Evolutionary conservation across 202 grass and related monocot species (phyloP), one percentile per base, ranked within the genome.

Genomic region (Musa balbisiana): DNA sequence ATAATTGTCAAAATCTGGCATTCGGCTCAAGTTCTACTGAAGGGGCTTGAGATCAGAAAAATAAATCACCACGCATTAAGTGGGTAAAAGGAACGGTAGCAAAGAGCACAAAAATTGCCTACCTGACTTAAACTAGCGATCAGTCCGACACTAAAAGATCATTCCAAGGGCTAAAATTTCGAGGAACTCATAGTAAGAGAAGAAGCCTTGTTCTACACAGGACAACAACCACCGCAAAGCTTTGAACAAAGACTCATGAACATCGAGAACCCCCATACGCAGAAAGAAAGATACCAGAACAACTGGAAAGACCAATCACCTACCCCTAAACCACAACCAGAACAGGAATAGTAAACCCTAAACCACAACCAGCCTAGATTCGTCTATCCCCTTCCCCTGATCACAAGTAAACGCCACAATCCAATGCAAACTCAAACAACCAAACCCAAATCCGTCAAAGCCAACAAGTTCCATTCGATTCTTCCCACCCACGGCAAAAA

Each of bases 391-490:
- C 50, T 51, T 20, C 0, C 43, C 63, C 63, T 14, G 67, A 52
- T 70, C 49, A 70, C 17, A 43, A 21, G 19, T 16, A 70, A 1
- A 19, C 67, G 43, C 67, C 27, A n/a, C 1, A 70, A n/a, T 51
- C 9, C 17, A 70, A 70, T 15, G 25, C 20, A 70, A 65, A 21
- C 26, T 5, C 13, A 51, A n/a, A 23, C 23, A 10, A 15, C 43
- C 11, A 78, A 78, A 43, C 74, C 67, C 76, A 78, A 83, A 67
- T 51, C 74, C 76, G 58, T 21, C 75, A 15, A 11, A 53, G 24
- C 19, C 17, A 70, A 76, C 64, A 49, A 17, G 27, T 54, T 51
- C 2, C 9, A 66, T 49, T 9, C 11, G 51, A 11, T 51, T 16
- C 11, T 27, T 69, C 33, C 15, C 33, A 69, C 67, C 33, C 3